Evolutionary conservation across 257 asterid species (phyloP).

Genomic region (Lithospermum erythrorhizon): DNA sequence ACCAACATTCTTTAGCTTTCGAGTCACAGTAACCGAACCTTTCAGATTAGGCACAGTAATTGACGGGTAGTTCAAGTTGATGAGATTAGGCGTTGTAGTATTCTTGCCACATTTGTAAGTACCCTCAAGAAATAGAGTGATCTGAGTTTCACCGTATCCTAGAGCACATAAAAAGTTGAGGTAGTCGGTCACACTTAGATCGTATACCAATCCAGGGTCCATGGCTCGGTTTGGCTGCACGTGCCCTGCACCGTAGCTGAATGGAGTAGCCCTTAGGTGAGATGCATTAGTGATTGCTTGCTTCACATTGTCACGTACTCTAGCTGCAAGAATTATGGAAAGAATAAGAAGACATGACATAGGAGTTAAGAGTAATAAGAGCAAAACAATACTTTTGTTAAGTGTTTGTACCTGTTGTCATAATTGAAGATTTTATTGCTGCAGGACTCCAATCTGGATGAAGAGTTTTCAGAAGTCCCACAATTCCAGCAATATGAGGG

Average conservation of each 20-base stretch:
- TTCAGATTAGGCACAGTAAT: constrained; percentile 60
- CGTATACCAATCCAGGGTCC: constrained; percentile 92
- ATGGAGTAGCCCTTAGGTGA: constrained; percentile 49
- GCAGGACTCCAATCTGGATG: constrained; percentile 93
- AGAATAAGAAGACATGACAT: neutral
- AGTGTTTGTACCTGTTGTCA: constrained; percentile 50
- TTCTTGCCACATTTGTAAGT: constrained; percentile 24
- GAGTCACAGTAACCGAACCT: constrained; percentile 39
- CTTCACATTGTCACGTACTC: constrained; percentile 43
- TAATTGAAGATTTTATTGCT: constrained; percentile 79
- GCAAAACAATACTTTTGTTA: neutral
- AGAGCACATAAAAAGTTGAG: constrained; percentile 51
- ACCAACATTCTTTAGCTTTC: constrained; percentile 74
- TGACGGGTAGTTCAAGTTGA: constrained; percentile 74
- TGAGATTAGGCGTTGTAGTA: constrained; percentile 23
- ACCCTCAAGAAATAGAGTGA: constrained; percentile 24
- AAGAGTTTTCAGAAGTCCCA: constrained; percentile 71
- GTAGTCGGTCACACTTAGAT: constrained; percentile 41
- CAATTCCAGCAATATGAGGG: constrained; percentile 85
- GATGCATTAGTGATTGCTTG: constrained; percentile 49
- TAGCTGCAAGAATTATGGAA: constrained; percentile 35
- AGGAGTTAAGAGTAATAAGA: neutral
- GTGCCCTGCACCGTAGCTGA: constrained; percentile 87
- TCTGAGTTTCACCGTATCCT: constrained; percentile 38
- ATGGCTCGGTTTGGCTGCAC: constrained; percentile 78